A percentile compares a stretch with the other conserved stretches of the same genome.
Conservation (phyloP, 2,329 filamentous ascomycete genomes). For the Dichotomopilus funicola region DNA sequence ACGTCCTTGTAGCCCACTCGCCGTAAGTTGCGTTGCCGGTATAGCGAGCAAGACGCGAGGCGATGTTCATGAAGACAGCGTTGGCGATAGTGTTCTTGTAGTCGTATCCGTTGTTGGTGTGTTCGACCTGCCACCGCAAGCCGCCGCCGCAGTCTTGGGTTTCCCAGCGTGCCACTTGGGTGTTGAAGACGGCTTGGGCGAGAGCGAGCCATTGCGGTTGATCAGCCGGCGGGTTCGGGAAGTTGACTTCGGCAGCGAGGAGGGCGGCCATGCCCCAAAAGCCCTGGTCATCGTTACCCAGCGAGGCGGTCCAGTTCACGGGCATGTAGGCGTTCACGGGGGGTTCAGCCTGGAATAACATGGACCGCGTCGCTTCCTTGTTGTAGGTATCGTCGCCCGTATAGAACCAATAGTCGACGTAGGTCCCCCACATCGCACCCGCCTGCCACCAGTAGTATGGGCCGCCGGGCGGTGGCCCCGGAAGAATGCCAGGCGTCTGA, state of each 20-base stretch:
- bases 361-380: constrained; percentile 27
- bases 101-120: constrained; percentile 54
- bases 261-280: constrained; percentile 59
- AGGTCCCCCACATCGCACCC: constrained; percentile 53
- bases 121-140: constrained; percentile 57
- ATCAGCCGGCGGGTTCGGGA: constrained; percentile 46
- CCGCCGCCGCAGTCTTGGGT: constrained; percentile 49
- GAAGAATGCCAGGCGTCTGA: constrained; percentile 39
- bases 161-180: constrained; percentile 50
- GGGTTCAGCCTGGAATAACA: constrained; percentile 26
- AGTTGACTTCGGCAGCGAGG: constrained; percentile 47
- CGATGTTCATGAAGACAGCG: constrained; percentile 37
- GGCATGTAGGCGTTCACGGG: constrained; percentile 27
- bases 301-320: constrained; percentile 27
- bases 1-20: constrained; percentile 45
- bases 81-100: constrained; percentile 50
- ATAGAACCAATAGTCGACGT: constrained; percentile 59
- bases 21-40: constrained; percentile 47
- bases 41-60: constrained; percentile 52
- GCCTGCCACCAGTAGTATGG: constrained; percentile 63
- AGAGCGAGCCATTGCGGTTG: constrained; percentile 47
- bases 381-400: constrained; percentile 56
- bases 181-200: constrained; percentile 55
- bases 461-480: constrained; percentile 40
- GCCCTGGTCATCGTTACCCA: constrained; percentile 56